Evolutionary conservation across 2,329 filamentous ascomycete genomes (phyloP).

Genomic region (Tolypocladium album): DNA sequence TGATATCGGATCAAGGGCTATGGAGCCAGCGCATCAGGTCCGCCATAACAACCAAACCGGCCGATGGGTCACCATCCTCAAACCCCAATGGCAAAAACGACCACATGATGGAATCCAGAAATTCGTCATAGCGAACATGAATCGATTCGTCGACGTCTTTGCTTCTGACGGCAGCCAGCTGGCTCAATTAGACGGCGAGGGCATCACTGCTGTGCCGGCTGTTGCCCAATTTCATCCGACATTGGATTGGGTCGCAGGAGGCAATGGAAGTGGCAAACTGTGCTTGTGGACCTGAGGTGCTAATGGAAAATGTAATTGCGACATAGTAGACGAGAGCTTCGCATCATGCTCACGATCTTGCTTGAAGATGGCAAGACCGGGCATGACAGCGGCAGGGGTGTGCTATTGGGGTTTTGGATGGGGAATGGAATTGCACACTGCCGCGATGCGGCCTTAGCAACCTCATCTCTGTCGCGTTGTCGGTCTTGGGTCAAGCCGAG

Average conservation of each 20-base stretch:
- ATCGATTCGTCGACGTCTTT: conserved; percentile 89
- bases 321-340: neutral
- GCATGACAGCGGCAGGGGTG: neutral
- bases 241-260: conserved; percentile 84
- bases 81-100: conserved; percentile 76
- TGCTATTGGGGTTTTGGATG: neutral
- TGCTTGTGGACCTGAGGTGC: conserved; percentile 69
- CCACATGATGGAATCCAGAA: conserved; percentile 74
- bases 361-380: neutral
- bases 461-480: neutral
- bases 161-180: conserved; percentile 74
- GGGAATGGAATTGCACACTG: neutral
- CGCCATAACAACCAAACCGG: conserved; percentile 94
- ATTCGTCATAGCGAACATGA: conserved; percentile 95
- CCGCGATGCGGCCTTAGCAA: neutral
- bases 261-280: conserved; percentile 84
- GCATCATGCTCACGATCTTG: neutral
- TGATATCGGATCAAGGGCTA: conserved; percentile 46
- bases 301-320: neutral
- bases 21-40: conserved; percentile 60
- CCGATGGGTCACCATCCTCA: conserved; percentile 77
- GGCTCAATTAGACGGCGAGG: conserved; percentile 77
- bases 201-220: conserved; percentile 88
- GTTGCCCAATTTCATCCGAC: conserved; percentile 85
- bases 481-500: neutral